Base-by-base conservation (phyloP, 257 asterid genomes). In the Fraxinus americana region DNA sequence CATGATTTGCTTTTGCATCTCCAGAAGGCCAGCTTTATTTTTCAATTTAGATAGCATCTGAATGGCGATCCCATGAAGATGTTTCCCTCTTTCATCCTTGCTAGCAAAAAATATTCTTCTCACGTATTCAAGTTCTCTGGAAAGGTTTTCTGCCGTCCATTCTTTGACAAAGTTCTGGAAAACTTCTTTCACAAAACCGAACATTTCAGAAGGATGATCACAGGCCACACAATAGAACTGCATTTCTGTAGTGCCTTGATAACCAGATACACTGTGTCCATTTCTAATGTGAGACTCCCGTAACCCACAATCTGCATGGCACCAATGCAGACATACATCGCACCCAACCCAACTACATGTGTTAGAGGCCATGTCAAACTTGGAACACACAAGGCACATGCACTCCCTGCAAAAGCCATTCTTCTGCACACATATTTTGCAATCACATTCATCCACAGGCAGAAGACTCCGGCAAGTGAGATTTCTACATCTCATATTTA, bases 301-400 rank as follows among this genome's bases (percentile, higher is more conserved):
- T 71, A 95, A 78, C 66, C 98, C 99, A 85, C 99, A 95, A 87
- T 95, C 99, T 1, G 96, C 94, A 79, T 95, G 99, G 85, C 99
- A 95, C 99, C 99, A 95, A 81, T 95, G 99, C 29, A 93, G 87
- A 83, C 99, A 95, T 16, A 95, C 92, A 78, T 95, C 99, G 74
- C 99, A 95, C 16, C 99, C 99, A 39, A 95, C 99, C 99, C 99
- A 95, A 80, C 98, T 90, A 77, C 99, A 95, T 0, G 99, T 95
- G 85, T 93, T 95, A 68, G 96, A 86, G 35, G 98, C 97, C 88
- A 80, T 90, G 85, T 95, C 99, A 83, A 95, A 95, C 89, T 91
- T 95, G 1, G 96, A 95, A 77, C 99, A 95, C 68, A 95, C 97
- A 10, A 95, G 96, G 82, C 99, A 95, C 99, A 93, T 95, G 89